Conservation (phyloP, 31 red algal species). For the Odonthalia washingtoniensis region DNA sequence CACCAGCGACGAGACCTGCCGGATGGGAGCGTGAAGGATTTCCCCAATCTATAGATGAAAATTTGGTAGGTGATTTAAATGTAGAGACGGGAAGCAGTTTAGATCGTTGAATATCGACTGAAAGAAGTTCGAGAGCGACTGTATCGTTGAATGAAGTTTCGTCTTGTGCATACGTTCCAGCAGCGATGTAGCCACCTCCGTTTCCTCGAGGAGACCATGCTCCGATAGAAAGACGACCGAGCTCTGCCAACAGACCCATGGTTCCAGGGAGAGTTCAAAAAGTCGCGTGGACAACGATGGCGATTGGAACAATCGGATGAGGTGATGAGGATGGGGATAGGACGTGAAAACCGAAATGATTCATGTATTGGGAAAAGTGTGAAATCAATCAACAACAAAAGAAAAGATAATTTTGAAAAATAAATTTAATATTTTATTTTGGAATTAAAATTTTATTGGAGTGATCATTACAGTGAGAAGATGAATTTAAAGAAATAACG, state of each 20-base stretch:
- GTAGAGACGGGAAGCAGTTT: slow-evolving; percentile 46
- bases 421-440: no score
- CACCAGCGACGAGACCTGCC: slow-evolving; percentile 79
- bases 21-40: slow-evolving; percentile 60
- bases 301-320: slow-evolving; percentile 13
- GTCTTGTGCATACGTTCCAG: slow-evolving; percentile 55
- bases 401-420: no score
- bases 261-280: background rate
- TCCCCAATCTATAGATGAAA: slow-evolving; percentile 75
- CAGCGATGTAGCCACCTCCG: slow-evolving; percentile 67
- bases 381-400: no score
- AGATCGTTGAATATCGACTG: slow-evolving; percentile 59
- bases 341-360: no score
- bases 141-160: slow-evolving; percentile 55
- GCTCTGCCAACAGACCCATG: slow-evolving; percentile 91
- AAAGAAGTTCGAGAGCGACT: slow-evolving; percentile 74
- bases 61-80: slow-evolving; percentile 50
- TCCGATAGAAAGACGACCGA: slow-evolving; percentile 68
- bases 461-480: no score
- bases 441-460: no score
- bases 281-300: slow-evolving; percentile 4
- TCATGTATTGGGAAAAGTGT: no score
- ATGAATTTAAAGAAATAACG: no score
- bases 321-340: background rate
- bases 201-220: slow-evolving; percentile 83